phyloP scores from a whole-genome alignment of 2,329 filamentous ascomycete species.

The Hortaea sp. region DNA sequence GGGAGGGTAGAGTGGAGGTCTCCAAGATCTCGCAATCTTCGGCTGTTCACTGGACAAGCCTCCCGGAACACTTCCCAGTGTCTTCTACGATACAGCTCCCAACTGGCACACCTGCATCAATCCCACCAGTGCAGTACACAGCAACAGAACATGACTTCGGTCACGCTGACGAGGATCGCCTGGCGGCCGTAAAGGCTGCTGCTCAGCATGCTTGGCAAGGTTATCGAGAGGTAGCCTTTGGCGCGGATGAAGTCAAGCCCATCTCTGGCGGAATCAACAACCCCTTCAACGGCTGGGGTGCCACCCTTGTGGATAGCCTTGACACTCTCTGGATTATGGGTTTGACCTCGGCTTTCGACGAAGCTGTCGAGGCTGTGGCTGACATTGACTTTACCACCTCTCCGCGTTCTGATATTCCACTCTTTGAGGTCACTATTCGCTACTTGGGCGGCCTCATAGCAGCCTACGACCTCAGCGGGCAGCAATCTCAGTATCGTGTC shows the following conservation, averaged over 20 bases:
- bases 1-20: conserved; percentile 3
- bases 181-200: conserved; percentile 59
- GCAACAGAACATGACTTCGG: conserved; percentile 51
- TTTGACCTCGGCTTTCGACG: conserved; percentile 66
- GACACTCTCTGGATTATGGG: conserved; percentile 86
- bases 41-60: conserved; percentile 58
- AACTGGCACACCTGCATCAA: conserved; percentile 54
- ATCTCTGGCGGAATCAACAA: conserved; percentile 58
- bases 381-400: conserved; percentile 76
- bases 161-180: conserved; percentile 48
- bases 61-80: conserved; percentile 60
- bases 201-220: conserved; percentile 72
- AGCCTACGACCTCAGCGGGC: conserved; percentile 74
- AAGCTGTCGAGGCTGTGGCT: conserved; percentile 59
- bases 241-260: conserved; percentile 76
- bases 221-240: conserved; percentile 71
- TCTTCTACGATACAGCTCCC: conserved; percentile 68
- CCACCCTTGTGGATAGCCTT: conserved; percentile 71
- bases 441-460: conserved; percentile 79
- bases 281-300: conserved; percentile 86
- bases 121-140: conserved; percentile 66
- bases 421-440: conserved; percentile 87
- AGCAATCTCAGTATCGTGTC: conserved; percentile 48
- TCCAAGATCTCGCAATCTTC: neutral
- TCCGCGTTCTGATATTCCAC: conserved; percentile 59